These are phyloP conservation scores for Exophiala sideris DNA, from an alignment of 2,329 filamentous ascomycete genomes.

Conservation along the genomic window DNA sequence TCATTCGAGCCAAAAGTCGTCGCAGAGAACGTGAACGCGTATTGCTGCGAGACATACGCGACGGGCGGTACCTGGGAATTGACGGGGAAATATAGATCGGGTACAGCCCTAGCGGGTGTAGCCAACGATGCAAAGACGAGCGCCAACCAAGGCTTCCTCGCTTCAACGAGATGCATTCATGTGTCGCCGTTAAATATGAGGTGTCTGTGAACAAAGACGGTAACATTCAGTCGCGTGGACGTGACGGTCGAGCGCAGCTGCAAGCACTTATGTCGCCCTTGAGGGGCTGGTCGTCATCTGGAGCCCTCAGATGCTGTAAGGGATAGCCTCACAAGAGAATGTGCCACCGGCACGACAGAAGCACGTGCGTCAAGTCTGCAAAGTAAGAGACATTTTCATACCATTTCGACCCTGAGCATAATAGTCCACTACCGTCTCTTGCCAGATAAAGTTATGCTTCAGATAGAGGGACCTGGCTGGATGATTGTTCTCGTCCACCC, in stretches of 20 bases:
- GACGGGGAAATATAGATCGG: constrained; percentile 62
- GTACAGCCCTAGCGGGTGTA: constrained; percentile 1
- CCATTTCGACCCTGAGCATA: constrained; percentile 50
- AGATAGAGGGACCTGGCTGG: constrained; percentile 46
- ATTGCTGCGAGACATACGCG: constrained; percentile 62
- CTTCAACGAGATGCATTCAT: constrained; percentile 19
- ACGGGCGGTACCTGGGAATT: constrained; percentile 82
- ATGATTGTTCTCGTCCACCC: constrained; percentile 50
- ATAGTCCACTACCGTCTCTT: constrained; percentile 47
- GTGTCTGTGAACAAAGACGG: not conserved
- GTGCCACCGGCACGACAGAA: constrained; percentile 3
- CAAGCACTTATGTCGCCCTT: constrained; percentile 12
- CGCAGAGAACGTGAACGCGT: constrained; percentile 40
- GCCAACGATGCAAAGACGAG: not conserved
- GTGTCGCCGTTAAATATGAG: not conserved
- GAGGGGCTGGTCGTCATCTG: constrained; percentile 22
- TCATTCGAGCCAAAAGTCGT: constrained; percentile 67
- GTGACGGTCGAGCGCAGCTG: constrained; percentile 3
- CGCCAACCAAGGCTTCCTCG: constrained; percentile 10
- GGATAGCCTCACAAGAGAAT: constrained; percentile 19
- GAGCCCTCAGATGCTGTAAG: constrained; percentile 16
- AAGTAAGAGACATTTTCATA: constrained; percentile 38
- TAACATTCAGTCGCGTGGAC: not conserved
- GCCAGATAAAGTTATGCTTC: constrained; percentile 45
- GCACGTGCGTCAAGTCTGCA: constrained; percentile 7